Evolutionary conservation across 2,329 filamentous ascomycete species (phyloP).

Genomic region (Aspergillus fischeri): DNA sequence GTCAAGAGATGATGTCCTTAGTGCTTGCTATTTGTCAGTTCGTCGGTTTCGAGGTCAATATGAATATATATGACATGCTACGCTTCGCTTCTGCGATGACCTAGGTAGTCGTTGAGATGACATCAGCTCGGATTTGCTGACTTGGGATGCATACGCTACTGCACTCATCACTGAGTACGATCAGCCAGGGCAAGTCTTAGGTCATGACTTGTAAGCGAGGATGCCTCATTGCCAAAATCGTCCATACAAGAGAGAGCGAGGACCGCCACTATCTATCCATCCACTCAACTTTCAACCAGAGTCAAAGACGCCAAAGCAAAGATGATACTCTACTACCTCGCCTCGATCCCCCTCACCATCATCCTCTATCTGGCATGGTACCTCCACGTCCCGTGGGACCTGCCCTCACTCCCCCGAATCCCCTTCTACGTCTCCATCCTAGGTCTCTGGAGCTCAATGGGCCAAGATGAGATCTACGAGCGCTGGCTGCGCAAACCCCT

Average conservation of each 20-base stretch:
- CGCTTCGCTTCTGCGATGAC: too few relatives aligned
- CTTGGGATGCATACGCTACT: background rate
- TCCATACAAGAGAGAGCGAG: background rate
- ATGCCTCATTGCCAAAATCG: background rate
- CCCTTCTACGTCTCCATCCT: slow-evolving; percentile 25
- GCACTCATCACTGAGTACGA: background rate
- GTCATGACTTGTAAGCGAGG: too few relatives aligned
- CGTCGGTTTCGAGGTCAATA: background rate
- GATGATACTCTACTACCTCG: background rate
- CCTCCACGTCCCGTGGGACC: slow-evolving; percentile 15
- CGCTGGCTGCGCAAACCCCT: slow-evolving; percentile 21
- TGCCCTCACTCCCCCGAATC: slow-evolving; percentile 20
- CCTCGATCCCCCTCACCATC: slow-evolving; percentile 4
- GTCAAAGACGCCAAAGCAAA: background rate
- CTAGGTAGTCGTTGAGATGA: background rate
- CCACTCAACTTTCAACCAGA: background rate
- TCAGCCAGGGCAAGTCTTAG: background rate
- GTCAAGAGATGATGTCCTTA: background rate
- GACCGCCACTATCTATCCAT: too few relatives aligned
- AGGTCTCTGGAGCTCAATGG: slow-evolving; percentile 23
- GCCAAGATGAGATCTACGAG: slow-evolving; percentile 22
- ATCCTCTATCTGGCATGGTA: slow-evolving; percentile 18
- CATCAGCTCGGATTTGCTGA: background rate
- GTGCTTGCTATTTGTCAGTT: background rate
- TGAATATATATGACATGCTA: background rate